A percentile compares a stretch with the other conserved stretches of the same genome.
Conservation (phyloP, 805 yeast genomes). For the Myxozyma neotropica region DNA sequence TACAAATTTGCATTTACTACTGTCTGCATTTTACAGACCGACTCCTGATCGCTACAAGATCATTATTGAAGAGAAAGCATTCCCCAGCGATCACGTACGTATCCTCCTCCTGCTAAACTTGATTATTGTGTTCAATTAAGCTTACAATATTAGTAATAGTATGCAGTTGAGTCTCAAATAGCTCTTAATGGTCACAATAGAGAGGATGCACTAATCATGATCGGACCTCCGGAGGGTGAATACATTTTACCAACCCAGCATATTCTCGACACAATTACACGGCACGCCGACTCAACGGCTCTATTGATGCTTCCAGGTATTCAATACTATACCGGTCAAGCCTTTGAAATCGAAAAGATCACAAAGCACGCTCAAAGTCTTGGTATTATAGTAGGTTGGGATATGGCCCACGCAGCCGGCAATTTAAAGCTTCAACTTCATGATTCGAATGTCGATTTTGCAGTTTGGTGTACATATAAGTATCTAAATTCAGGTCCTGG, state of each 20-base stretch:
- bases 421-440: slow-evolving; percentile 77
- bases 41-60: slow-evolving; percentile 58
- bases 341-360: slow-evolving; percentile 71
- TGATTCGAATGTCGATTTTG: slow-evolving; percentile 91
- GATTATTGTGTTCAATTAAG: not conserved
- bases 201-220: slow-evolving; percentile 61
- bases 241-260: slow-evolving; percentile 62
- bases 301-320: slow-evolving; percentile 82
- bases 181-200: slow-evolving; percentile 58
- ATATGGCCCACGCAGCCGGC: slow-evolving; percentile 92
- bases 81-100: slow-evolving; percentile 75
- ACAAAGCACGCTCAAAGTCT: slow-evolving; percentile 63
- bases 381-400: slow-evolving; percentile 75
- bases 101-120: no score
- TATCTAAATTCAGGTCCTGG: slow-evolving; percentile 94
- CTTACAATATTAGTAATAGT: slow-evolving; percentile 40
- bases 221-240: slow-evolving; percentile 63
- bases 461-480: slow-evolving; percentile 92
- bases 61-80: slow-evolving; percentile 81
- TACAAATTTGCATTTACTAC: slow-evolving; percentile 71
- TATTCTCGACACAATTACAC: slow-evolving; percentile 59
- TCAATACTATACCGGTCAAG: slow-evolving; percentile 91
- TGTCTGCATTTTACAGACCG: slow-evolving; percentile 77
- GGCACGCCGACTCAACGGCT: slow-evolving; percentile 63
- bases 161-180: slow-evolving; percentile 77